Evolutionary conservation across 2,329 filamentous ascomycete species (phyloP), one percentile per base, ranked within the genome.

Genomic region (Fusarium begoniae): DNA sequence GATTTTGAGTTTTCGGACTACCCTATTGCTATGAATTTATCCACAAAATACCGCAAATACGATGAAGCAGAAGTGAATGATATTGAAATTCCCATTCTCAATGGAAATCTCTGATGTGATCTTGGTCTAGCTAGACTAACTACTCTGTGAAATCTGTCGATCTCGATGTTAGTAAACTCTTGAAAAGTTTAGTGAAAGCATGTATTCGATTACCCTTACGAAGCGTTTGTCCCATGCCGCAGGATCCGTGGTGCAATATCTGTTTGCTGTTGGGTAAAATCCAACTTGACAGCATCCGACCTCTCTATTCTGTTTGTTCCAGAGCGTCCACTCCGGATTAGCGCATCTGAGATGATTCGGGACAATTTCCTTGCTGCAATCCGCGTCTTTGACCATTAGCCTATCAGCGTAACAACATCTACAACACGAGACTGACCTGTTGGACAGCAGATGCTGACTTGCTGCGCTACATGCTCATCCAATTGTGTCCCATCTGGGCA

Each of bases 361-460:
- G 17, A 75, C 26, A 7, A 74, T 61, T 3, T 47, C 37, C 1
- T 61, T 53, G 6, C 45, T 50, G n/a, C 69, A 75, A 32, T 72
- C 62, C 9, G 26, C 45, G 5, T 51, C 72, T 75, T 14, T 20
- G 41, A 7, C 14, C 28, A 35, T 70, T 14, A 72, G 64, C 38
- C 13, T 22, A 54, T 18, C 5, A 15, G 17, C 8, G 3, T 13
- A 8, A 20, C 24, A 40, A n/a, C 14, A 24, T 41, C 4, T 5
- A n/a, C 26, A 18, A 3, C 13, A n/a, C 50, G n/a, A 17, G 55
- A 63, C 62, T 62, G 43, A 64, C 71, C 38, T 35, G 62, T 62
- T 51, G 68, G 64, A 32, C 73, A 74, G 48, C 73, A 74, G 28
- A 72, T 63, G 38, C 65, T 74, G 35, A 48, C 24, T 51, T 69